These are phyloP conservation scores for Candida golubevii DNA, from an alignment of 805 yeast species.

Conservation along the genomic window DNA sequence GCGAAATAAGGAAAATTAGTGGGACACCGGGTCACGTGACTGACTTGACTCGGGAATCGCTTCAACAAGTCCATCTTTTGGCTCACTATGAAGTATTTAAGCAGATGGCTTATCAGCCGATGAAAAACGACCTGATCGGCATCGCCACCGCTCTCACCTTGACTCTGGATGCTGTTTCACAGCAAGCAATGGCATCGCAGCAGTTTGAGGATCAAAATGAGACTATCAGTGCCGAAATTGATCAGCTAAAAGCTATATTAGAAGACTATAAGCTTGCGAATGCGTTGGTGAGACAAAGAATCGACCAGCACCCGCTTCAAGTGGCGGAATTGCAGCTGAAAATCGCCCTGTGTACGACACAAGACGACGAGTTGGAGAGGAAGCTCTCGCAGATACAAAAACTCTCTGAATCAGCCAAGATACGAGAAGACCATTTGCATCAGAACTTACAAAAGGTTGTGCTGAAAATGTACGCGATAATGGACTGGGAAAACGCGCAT, in stretches of 20 bases:
- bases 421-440: slow-evolving; percentile 11
- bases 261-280: slow-evolving; percentile 12
- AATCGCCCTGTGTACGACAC: slow-evolving; percentile 4
- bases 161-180: slow-evolving; percentile 12
- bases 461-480: slow-evolving; percentile 19
- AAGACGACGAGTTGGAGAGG: slow-evolving; percentile 4
- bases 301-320: slow-evolving; percentile 7
- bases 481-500: slow-evolving; percentile 20
- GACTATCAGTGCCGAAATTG: background rate
- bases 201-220: slow-evolving; percentile 1
- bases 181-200: slow-evolving; percentile 9
- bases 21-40: background rate
- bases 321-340: slow-evolving; percentile 8
- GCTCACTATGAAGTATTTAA: slow-evolving; percentile 14
- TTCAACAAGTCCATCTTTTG: slow-evolving; percentile 8
- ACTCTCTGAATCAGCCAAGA: slow-evolving; percentile 3
- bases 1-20: too few species aligned
- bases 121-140: slow-evolving; percentile 20
- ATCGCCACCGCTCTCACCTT: slow-evolving; percentile 17
- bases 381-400: slow-evolving; percentile 1
- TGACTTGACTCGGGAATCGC: slow-evolving; percentile 7
- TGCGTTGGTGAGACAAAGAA: slow-evolving; percentile 2
- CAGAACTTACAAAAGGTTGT: slow-evolving; percentile 17
- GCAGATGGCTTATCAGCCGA: slow-evolving; percentile 15
- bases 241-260: slow-evolving; percentile 1